phyloP scores from a whole-genome alignment of 1,284 basidiomycete genomes.

The Trametes polyzona region DNA sequence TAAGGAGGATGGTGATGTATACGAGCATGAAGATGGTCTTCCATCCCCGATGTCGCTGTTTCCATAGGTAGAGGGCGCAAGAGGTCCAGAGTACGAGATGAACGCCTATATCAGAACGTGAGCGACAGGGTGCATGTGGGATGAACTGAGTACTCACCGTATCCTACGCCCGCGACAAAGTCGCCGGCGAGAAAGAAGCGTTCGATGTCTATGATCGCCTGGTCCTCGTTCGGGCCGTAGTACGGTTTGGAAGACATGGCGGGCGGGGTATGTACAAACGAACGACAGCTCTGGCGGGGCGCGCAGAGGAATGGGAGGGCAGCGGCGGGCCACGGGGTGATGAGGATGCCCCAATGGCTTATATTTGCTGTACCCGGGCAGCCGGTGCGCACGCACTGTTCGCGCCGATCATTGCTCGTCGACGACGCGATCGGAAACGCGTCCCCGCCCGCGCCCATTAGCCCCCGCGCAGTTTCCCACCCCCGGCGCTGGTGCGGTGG shows the following conservation, averaged over 20 bases:
- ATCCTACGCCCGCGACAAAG: slow-evolving; percentile 25
- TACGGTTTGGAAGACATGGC: slow-evolving; percentile 16
- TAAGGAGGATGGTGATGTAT: slow-evolving; percentile 45
- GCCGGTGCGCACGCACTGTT: neutral
- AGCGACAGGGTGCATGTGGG: neutral
- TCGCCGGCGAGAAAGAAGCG: slow-evolving; percentile 29
- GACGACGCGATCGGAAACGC: slow-evolving; percentile 11
- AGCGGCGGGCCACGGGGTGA: neutral
- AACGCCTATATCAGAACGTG: slow-evolving; percentile 36
- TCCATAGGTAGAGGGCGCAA: slow-evolving; percentile 46
- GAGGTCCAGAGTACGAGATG: slow-evolving; percentile 43
- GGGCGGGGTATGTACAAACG: slow-evolving; percentile 10
- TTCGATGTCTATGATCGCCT: slow-evolving; percentile 21
- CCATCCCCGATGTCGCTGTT: slow-evolving; percentile 35
- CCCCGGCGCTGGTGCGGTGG: neutral
- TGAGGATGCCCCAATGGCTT: no score
- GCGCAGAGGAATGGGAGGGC: slow-evolving; percentile 4
- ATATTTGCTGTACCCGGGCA: slow-evolving; percentile 4
- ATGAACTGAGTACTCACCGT: slow-evolving; percentile 14
- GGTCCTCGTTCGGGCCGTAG: slow-evolving; percentile 23
- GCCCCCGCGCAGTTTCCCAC: neutral
- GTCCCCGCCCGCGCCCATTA: neutral
- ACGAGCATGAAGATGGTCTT: slow-evolving; percentile 40
- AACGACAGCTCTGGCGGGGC: slow-evolving; percentile 8
- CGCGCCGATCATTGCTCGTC: neutral